Evolutionary conservation across 2,329 filamentous ascomycete species (phyloP).

Genomic region (Waltergamsia citrina): DNA sequence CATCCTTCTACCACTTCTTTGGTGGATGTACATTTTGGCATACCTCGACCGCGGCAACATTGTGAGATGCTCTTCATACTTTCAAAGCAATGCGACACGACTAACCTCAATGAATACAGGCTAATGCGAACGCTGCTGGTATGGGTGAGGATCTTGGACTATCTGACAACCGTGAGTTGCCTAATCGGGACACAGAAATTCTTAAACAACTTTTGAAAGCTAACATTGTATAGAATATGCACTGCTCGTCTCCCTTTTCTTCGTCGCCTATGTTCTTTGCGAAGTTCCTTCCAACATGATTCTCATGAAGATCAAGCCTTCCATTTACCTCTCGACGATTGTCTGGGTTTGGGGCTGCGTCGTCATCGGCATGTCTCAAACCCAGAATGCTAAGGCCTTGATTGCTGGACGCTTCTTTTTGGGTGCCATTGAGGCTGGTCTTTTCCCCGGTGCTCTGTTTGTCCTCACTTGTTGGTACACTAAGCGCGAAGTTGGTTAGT

Average conservation of each 20-base stretch:
- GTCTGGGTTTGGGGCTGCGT: constrained; percentile 34
- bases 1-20: constrained; percentile 38
- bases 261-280: constrained; percentile 40
- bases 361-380: constrained; percentile 35
- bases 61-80: constrained; percentile 8
- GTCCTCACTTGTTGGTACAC: constrained; percentile 50
- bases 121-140: constrained; percentile 40
- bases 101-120: constrained; percentile 10
- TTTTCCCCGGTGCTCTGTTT: constrained; percentile 40
- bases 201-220: neutral
- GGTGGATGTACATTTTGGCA: constrained; percentile 17
- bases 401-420: constrained; percentile 35
- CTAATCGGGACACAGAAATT: neutral
- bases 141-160: constrained; percentile 36
- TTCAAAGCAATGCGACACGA: neutral
- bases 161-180: constrained; percentile 19
- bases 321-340: constrained; percentile 35
- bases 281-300: constrained; percentile 45
- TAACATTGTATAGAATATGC: constrained; percentile 28
- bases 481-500: constrained; percentile 31
- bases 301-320: constrained; percentile 36
- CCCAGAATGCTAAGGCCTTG: constrained; percentile 35
- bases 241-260: constrained; percentile 42
- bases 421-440: constrained; percentile 39
- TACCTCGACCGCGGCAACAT: constrained; percentile 19